These are phyloP conservation scores for Aspergillus phoenicis DNA, from an alignment of 2,329 filamentous ascomycete species.

Conservation along the genomic window DNA sequence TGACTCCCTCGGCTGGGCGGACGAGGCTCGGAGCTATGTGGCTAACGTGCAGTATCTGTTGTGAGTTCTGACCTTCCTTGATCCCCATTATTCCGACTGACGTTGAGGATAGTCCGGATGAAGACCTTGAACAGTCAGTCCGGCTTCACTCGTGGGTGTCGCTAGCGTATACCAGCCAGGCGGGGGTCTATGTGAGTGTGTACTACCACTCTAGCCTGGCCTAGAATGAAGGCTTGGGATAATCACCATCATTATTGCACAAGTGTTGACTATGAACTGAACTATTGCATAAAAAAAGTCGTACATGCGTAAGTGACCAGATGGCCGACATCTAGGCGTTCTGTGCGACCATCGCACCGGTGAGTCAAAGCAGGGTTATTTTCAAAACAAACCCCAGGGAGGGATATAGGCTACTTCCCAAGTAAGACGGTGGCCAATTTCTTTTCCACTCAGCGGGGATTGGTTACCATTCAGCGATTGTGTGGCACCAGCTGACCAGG, in stretches of 20 bases:
- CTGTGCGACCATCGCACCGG: neutral
- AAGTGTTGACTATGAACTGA: neutral
- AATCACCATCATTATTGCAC: neutral
- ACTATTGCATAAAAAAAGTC: neutral
- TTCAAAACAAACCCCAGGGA: neutral
- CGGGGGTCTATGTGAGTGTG: constrained; percentile 7
- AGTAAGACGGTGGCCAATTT: neutral
- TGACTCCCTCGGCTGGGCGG: neutral
- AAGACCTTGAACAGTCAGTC: neutral
- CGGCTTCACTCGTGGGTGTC: constrained; percentile 5
- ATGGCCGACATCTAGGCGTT: too few species aligned
- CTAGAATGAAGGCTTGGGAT: neutral
- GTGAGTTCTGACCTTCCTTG: neutral
- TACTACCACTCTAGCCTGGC: constrained; percentile 1
- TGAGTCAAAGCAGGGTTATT: neutral
- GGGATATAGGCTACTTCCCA: neutral
- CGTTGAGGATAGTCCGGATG: neutral
- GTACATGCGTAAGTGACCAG: neutral
- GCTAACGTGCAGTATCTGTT: constrained; percentile 4
- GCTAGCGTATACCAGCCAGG: constrained; percentile 7
- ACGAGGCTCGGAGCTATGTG: neutral
- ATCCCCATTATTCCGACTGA: neutral
- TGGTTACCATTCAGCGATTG: neutral
- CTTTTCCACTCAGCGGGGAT: neutral
- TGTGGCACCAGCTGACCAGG: neutral